These are phyloP conservation scores for Amniculicola lignicola DNA, from an alignment of 495 filamentous ascomycete genomes.

Conservation along the genomic window DNA sequence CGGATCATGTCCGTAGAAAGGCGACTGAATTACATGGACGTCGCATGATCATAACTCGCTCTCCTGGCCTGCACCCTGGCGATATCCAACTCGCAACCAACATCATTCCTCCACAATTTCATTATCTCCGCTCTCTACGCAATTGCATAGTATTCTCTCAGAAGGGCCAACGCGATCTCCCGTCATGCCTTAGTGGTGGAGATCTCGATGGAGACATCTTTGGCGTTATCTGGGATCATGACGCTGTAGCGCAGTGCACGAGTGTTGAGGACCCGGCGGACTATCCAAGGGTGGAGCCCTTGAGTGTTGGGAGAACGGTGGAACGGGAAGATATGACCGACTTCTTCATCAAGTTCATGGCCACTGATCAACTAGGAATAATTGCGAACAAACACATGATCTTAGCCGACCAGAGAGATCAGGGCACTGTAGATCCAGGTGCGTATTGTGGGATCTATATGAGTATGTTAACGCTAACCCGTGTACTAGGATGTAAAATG, in stretches of 20 bases:
- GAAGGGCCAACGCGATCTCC: conserved; percentile 66
- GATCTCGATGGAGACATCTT: conserved; percentile 72
- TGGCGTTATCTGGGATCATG: background rate
- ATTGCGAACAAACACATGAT: conserved; percentile 67
- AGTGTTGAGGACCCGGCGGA: conserved; percentile 54
- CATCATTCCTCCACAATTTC: conserved; percentile 52
- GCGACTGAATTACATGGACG: background rate
- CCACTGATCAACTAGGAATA: conserved; percentile 64
- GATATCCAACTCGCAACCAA: conserved; percentile 67
- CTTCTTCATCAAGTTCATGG: conserved; percentile 80
- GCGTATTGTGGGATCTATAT: background rate
- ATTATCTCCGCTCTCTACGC: conserved; percentile 55
- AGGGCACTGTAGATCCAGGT: conserved; percentile 52
- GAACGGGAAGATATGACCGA: conserved; percentile 60
- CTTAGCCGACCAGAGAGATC: conserved; percentile 57
- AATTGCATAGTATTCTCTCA: conserved; percentile 80
- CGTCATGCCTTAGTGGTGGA: conserved; percentile 72
- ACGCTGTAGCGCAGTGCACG: background rate
- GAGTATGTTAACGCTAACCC: background rate
- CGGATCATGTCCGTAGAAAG: background rate
- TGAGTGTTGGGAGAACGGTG: conserved; percentile 57
- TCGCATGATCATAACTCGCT: conserved; percentile 62
- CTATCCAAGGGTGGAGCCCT: conserved; percentile 56
- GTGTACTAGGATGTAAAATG: conserved; percentile 50
- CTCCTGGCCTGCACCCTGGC: conserved; percentile 74